A percentile compares a stretch with the other conserved stretches of the same genome.
phyloP scores from a whole-genome alignment of 2,329 filamentous ascomycete genomes.

The Colletotrichum orbiculare region DNA sequence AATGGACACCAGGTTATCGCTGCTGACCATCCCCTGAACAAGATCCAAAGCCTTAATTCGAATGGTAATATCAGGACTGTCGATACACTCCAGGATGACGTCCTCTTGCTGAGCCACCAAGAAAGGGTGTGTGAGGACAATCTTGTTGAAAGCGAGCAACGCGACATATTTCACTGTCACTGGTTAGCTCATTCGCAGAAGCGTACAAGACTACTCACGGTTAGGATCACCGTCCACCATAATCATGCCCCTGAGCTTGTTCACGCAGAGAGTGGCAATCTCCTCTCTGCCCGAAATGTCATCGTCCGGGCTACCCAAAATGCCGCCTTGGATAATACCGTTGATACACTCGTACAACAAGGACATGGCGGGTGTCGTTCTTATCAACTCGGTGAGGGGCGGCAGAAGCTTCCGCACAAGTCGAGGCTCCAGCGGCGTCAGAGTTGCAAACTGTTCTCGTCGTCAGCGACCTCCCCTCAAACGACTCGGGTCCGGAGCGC shows the following conservation, averaged over 20 bases:
- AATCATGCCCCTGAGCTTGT: constrained; percentile 93
- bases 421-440: constrained; percentile 92
- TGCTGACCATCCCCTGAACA: constrained; percentile 92
- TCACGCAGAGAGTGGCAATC: constrained; percentile 91
- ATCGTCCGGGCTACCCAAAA: constrained; percentile 80
- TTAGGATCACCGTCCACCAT: constrained; percentile 94
- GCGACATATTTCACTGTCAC: constrained; percentile 93
- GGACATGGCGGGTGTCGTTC: constrained; percentile 97
- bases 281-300: constrained; percentile 87
- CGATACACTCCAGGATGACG: constrained; percentile 95
- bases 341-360: constrained; percentile 98
- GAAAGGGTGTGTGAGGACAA: constrained; percentile 87
- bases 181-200: constrained; percentile 1
- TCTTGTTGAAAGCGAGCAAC: constrained; percentile 93
- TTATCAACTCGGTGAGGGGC: constrained; percentile 91
- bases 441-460: constrained; percentile 80
- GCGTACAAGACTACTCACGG: constrained; percentile 63
- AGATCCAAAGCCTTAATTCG: constrained; percentile 91
- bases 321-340: constrained; percentile 96
- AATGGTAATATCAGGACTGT: constrained; percentile 95
- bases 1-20: constrained; percentile 84
- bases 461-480: constrained; percentile 13
- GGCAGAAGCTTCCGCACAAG: constrained; percentile 91
- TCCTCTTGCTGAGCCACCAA: constrained; percentile 94
- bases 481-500: too few species aligned